These are phyloP conservation scores for Sungouiozyma ichnusensis DNA, from an alignment of 805 yeast genomes.

Conservation along the genomic window DNA sequence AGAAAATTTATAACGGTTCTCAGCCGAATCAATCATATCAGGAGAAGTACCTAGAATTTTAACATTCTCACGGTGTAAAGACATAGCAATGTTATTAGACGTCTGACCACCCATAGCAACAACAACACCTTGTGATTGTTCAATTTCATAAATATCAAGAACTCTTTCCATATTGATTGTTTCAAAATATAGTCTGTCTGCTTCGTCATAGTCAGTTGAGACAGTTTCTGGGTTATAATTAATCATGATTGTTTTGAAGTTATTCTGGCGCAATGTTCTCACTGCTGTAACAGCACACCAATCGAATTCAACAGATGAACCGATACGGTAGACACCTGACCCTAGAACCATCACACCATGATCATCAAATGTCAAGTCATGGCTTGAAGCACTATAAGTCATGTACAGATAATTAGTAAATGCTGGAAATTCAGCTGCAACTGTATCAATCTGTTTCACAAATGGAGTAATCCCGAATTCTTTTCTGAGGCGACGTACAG, in stretches of 20 bases:
- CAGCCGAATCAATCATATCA: conserved; percentile 96
- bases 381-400: conserved; percentile 85
- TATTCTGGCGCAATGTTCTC: conserved; percentile 79
- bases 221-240: conserved; percentile 98
- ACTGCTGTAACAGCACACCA: conserved; percentile 99
- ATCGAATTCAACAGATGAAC: conserved; percentile 97
- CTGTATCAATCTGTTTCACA: conserved; percentile 95
- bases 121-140: conserved; percentile 82
- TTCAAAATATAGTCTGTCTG: conserved; percentile 92
- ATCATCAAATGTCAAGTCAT: conserved; percentile 82
- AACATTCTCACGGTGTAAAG: conserved; percentile 86
- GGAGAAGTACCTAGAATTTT: conserved; percentile 96
- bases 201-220: conserved; percentile 97
- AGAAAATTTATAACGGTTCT: conserved; percentile 94
- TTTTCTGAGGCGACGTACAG: conserved; percentile 79
- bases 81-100: conserved; percentile 89
- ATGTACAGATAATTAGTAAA: conserved; percentile 87
- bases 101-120: conserved; percentile 99
- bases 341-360: conserved; percentile 94
- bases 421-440: conserved; percentile 98
- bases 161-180: conserved; percentile 90
- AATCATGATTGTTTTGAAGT: conserved; percentile 88
- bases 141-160: conserved; percentile 87
- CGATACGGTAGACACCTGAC: conserved; percentile 97
- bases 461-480: conserved; percentile 82